Conservation (phyloP, 1,284 basidiomycete species). For the Somion occarium region DNA sequence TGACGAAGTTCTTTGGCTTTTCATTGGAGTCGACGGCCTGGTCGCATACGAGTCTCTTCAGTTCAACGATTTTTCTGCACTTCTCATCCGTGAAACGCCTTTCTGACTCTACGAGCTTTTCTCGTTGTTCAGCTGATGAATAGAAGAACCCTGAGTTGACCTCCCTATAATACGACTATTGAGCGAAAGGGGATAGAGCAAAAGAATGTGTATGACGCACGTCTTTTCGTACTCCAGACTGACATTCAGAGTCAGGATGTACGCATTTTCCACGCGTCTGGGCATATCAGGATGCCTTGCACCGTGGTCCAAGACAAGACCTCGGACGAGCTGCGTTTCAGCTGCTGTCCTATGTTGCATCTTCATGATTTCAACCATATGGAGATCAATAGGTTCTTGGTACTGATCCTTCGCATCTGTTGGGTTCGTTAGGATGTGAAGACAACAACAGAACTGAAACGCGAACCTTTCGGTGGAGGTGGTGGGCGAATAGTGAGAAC, state of each 20-base stretch:
- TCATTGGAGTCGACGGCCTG: slow-evolving; percentile 78
- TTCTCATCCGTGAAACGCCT: slow-evolving; percentile 93
- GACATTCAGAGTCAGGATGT: slow-evolving; percentile 94
- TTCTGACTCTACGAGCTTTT: slow-evolving; percentile 98
- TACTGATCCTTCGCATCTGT: slow-evolving; percentile 61
- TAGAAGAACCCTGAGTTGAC: slow-evolving; percentile 99
- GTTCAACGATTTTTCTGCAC: slow-evolving; percentile 94
- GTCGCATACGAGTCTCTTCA: slow-evolving; percentile 97
- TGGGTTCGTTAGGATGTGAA: background rate
- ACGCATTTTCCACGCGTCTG: slow-evolving; percentile 96
- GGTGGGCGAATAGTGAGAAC: slow-evolving; percentile 86
- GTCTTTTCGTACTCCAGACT: slow-evolving; percentile 99
- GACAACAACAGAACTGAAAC: too few species aligned
- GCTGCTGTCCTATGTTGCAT: slow-evolving; percentile 99
- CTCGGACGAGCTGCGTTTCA: slow-evolving; percentile 96
- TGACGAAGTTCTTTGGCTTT: slow-evolving; percentile 85
- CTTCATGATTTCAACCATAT: slow-evolving; percentile 99
- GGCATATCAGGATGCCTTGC: slow-evolving; percentile 99
- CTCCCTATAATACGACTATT: slow-evolving; percentile 57
- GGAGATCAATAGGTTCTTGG: slow-evolving; percentile 91
- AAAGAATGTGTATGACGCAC: slow-evolving; percentile 44
- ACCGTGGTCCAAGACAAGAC: slow-evolving; percentile 94
- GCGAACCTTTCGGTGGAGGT: slow-evolving; percentile 51
- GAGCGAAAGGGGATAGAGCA: slow-evolving; percentile 14
- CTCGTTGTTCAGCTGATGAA: slow-evolving; percentile 96